Evolutionary conservation across 345 rosid genomes (phyloP).

Genomic region (Fremontodendron californicum): DNA sequence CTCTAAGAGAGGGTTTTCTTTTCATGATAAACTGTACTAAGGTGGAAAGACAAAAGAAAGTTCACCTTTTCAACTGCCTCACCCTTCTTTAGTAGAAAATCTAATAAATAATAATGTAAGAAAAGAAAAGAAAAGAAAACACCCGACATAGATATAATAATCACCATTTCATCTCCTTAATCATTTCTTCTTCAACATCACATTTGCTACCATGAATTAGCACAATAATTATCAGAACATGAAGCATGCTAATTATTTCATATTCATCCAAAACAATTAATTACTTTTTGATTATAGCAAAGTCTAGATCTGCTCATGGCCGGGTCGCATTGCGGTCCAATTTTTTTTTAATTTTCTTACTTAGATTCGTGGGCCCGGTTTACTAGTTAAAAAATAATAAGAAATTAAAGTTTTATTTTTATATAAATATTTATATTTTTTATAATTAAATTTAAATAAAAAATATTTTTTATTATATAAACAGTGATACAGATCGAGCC

Average conservation of each 20-base stretch:
- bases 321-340: no score
- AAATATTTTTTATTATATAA: no score
- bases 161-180: neutral
- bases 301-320: no score
- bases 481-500: no score
- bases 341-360: no score
- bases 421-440: no score
- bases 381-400: no score
- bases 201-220: slow-evolving; percentile 1
- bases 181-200: slow-evolving; percentile 6
- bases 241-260: neutral
- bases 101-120: neutral
- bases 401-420: no score
- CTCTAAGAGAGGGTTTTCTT: neutral
- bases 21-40: neutral
- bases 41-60: slow-evolving; percentile 1
- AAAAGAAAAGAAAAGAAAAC: neutral
- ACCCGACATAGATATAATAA: neutral
- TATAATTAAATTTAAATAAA: no score
- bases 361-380: no score
- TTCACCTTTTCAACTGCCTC: neutral
- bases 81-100: neutral
- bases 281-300: neutral
- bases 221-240: neutral
- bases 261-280: neutral